Base-by-base conservation (phyloP, 306 rosid genomes). In the Fagus crenata region DNA sequence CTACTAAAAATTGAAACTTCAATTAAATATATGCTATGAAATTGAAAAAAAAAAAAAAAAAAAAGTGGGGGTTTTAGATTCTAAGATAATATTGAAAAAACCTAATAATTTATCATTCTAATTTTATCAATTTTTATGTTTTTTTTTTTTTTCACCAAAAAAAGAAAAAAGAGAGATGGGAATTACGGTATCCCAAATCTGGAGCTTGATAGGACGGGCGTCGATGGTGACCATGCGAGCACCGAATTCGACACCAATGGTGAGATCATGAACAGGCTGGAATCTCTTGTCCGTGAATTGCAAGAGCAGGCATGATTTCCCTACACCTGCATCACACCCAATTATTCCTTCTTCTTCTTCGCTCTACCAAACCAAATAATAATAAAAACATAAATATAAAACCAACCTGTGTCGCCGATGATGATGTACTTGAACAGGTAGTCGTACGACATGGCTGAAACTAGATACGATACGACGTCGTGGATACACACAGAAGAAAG, bases 341-440 rank as follows among this genome's bases (percentile, higher is more conserved):
- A 81, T 17, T 74, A 83, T 82, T 54, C 51, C 75, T 68, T 83
- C 40, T 69, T 6, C 5, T n/a, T 17, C 18, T 46, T 11, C 46
- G 8, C 43, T 46, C 28, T 7, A 17, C 49, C 69, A 67, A 39
- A 11, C 5, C 36, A 75, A 7, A 49, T 28, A 42, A 28, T 28
- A 68, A 17, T 12, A 3, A 28, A 58, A 55, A 18, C 41, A 40
- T 3, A 76, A 53, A 43, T 67, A 77, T 59, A 32, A 37, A 56
- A 37, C 98, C 98, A 56, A 37, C 98, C 98, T 87, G 98, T 94
- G 90, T 94, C 98, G 18, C 98, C 98, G 87, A 94, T 94, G 88
- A 94, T 92, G 90, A 94, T 94, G 82, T 92, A 94, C 92, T 94
- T 94, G 96, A 94, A 94, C 74, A 92, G 97, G 59, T 92, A 94